phyloP scores from a whole-genome alignment of 257 asterid species.

The Nicotiana noctiflora region DNA sequence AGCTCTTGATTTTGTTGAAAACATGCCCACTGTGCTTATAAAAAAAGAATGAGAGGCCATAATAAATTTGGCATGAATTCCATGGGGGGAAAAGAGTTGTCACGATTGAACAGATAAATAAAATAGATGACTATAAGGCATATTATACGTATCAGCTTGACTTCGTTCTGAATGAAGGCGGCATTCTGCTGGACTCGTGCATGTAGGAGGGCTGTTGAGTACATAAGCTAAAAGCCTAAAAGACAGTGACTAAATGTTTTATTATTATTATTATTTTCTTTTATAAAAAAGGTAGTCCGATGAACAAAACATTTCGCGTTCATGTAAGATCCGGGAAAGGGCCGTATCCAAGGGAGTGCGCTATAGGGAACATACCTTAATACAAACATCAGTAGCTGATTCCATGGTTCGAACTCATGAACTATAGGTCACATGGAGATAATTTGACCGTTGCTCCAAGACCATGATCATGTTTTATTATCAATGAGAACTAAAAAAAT shows the following conservation, averaged over 20 bases:
- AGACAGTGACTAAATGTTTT: background rate
- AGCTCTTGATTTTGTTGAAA: background rate
- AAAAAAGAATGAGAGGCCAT: background rate
- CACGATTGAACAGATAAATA: background rate
- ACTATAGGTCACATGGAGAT: too few relatives aligned
- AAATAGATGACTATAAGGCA: background rate
- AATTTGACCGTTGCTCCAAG: too few relatives aligned
- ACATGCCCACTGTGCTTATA: background rate
- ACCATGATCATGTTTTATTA: background rate
- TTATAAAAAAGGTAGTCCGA: rapidly evolving
- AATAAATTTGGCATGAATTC: too few relatives aligned
- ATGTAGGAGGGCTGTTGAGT: background rate
- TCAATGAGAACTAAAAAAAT: background rate
- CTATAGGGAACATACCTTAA: too few relatives aligned
- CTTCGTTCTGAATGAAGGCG: slow-evolving; percentile 3
- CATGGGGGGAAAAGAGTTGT: background rate
- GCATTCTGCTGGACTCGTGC: background rate
- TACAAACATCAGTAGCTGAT: too few relatives aligned
- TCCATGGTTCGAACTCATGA: too few relatives aligned
- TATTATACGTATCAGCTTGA: background rate
- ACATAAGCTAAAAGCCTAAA: too few relatives aligned
- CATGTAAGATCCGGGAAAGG: too few relatives aligned
- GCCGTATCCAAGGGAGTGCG: too few relatives aligned
- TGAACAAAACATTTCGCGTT: too few relatives aligned
- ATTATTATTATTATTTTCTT: background rate